These are phyloP conservation scores for Drechslerella stenobrocha DNA, from an alignment of 2,329 filamentous ascomycete genomes.

Conservation along the genomic window DNA sequence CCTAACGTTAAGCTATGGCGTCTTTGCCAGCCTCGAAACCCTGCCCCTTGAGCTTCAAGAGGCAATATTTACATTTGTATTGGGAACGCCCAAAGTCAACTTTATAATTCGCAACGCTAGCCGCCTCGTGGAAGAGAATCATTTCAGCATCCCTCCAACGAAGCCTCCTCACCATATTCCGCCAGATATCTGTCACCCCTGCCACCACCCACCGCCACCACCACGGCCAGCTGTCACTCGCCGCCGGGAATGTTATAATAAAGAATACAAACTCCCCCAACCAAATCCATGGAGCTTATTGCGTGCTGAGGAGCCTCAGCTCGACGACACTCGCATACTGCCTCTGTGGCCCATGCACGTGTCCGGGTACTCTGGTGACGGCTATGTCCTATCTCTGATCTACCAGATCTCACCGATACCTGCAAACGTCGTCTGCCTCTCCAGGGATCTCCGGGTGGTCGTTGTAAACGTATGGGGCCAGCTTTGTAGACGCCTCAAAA, in stretches of 20 bases:
- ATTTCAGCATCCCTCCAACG: conserved; percentile 34
- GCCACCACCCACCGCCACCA: neutral
- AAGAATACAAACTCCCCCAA: conserved; percentile 8
- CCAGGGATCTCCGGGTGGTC: conserved; percentile 16
- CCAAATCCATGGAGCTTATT: too few species aligned
- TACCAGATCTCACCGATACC: conserved; percentile 40
- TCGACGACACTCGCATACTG: neutral
- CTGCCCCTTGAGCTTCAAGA: conserved; percentile 35
- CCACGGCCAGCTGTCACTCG: conserved; percentile 4
- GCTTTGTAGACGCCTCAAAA: conserved; percentile 14
- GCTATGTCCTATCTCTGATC: conserved; percentile 21
- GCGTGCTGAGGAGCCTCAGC: too few species aligned
- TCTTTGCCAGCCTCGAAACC: conserved; percentile 25
- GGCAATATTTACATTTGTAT: conserved; percentile 27
- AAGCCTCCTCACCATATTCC: conserved; percentile 36
- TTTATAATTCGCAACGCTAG: conserved; percentile 32
- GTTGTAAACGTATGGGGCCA: conserved; percentile 18
- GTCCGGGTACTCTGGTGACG: neutral
- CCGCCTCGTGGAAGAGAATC: conserved; percentile 28
- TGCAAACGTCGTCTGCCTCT: conserved; percentile 26
- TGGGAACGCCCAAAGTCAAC: conserved; percentile 24
- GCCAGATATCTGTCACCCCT: conserved; percentile 15
- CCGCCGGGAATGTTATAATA: conserved; percentile 27
- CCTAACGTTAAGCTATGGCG: neutral
- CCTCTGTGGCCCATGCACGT: neutral